phyloP scores from a whole-genome alignment of 768 basidiomycete species.

The Lanmaoa rubissima region DNA sequence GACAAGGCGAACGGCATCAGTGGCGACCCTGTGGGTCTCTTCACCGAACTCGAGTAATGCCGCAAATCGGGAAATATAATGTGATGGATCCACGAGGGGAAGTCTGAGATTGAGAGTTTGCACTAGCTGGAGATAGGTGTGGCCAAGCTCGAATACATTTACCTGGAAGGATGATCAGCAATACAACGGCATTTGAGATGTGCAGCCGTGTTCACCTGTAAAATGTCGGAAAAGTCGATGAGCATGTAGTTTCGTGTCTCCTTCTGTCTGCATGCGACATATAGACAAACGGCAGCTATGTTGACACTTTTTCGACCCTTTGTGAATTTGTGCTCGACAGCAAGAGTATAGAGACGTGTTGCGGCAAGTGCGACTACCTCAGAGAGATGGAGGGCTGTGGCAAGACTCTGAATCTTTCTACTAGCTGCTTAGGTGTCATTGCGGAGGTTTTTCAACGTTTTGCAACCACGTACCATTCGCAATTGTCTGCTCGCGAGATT shows the following conservation, averaged over 20 bases:
- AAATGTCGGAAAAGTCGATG: constrained; percentile 96
- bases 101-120: constrained; percentile 82
- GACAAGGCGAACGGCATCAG: constrained; percentile 91
- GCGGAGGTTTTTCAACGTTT: not conserved
- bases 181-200: not conserved
- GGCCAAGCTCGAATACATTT: constrained; percentile 96
- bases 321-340: constrained; percentile 91
- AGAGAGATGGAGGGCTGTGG: constrained; percentile 71
- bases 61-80: constrained; percentile 95
- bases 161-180: constrained; percentile 49
- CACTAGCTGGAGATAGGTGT: constrained; percentile 92
- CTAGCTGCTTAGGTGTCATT: constrained; percentile 50
- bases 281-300: constrained; percentile 94
- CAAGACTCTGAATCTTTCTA: constrained; percentile 80
- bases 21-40: constrained; percentile 86
- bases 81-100: constrained; percentile 91
- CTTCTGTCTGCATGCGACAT: constrained; percentile 88
- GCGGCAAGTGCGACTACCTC: constrained; percentile 81
- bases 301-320: constrained; percentile 91
- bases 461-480: constrained; percentile 63
- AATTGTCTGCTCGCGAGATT: constrained; percentile 89
- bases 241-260: constrained; percentile 95
- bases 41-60: constrained; percentile 95
- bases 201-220: constrained; percentile 55
- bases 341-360: constrained; percentile 86